Evolutionary conservation across 2,329 filamentous ascomycete genomes (phyloP).

Genomic region (Phaeosphaeria sp.): DNA sequence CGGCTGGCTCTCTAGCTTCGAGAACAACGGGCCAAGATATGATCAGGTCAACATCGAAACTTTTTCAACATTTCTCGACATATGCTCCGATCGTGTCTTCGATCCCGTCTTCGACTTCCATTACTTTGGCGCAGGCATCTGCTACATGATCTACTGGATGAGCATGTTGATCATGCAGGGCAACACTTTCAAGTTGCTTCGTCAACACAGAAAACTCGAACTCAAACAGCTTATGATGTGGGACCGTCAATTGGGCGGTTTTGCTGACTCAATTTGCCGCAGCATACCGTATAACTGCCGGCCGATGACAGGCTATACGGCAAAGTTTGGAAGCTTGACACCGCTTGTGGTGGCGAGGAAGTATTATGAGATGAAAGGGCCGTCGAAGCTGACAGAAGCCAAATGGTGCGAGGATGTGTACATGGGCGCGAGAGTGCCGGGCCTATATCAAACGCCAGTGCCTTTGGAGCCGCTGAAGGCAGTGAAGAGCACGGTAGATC

Average conservation of each 20-base stretch:
- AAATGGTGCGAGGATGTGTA: slow-evolving; percentile 42
- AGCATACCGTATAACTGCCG: slow-evolving; percentile 41
- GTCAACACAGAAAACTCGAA: slow-evolving; percentile 31
- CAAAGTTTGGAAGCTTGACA: slow-evolving; percentile 41
- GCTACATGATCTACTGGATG: slow-evolving; percentile 47
- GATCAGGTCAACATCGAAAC: slow-evolving; percentile 26
- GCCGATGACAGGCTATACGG: slow-evolving; percentile 36
- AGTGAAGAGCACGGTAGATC: slow-evolving; percentile 33
- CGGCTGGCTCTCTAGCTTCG: slow-evolving; percentile 40
- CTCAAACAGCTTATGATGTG: slow-evolving; percentile 39
- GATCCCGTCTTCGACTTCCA: slow-evolving; percentile 40
- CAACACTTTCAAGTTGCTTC: slow-evolving; percentile 41
- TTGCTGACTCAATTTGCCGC: slow-evolving; percentile 41
- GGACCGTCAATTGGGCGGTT: slow-evolving; percentile 38
- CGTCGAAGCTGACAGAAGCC: slow-evolving; percentile 23
- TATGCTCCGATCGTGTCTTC: slow-evolving; percentile 35
- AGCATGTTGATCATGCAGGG: slow-evolving; percentile 44
- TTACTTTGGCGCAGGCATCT: slow-evolving; percentile 41
- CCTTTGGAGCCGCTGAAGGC: slow-evolving; percentile 34
- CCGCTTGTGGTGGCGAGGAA: slow-evolving; percentile 45
- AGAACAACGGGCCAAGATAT: slow-evolving; percentile 39
- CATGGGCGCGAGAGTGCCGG: slow-evolving; percentile 35
- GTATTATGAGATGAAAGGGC: slow-evolving; percentile 40
- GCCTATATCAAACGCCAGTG: slow-evolving; percentile 35
- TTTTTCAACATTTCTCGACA: slow-evolving; percentile 35